Conservation (phyloP, 495 filamentous ascomycete species). For the Cetradonia linearis region DNA sequence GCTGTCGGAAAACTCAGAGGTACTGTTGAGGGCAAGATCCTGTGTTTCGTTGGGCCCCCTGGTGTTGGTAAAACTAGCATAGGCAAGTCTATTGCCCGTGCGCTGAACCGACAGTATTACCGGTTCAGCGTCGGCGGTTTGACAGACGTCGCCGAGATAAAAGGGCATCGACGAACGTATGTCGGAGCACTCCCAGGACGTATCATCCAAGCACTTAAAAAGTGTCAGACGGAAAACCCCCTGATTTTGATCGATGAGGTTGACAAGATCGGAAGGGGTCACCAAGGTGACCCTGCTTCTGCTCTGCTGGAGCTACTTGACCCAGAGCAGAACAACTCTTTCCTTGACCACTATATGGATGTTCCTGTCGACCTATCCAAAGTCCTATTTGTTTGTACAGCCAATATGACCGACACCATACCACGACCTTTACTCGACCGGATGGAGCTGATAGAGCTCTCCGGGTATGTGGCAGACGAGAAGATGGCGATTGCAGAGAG, state of each 20-base stretch:
- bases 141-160: constrained; percentile 98
- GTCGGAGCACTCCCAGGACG: constrained; percentile 92
- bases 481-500: constrained; percentile 97
- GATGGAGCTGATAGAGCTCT: constrained; percentile 97
- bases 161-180: constrained; percentile 93
- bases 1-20: constrained; percentile 95
- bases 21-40: constrained; percentile 96
- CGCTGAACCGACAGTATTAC: constrained; percentile 92
- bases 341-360: constrained; percentile 98
- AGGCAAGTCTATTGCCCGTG: constrained; percentile 92
- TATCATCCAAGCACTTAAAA: constrained; percentile 97
- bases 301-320: constrained; percentile 91
- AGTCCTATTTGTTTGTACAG: constrained; percentile 97
- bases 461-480: constrained; percentile 94
- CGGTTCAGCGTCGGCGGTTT: constrained; percentile 95
- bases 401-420: constrained; percentile 98
- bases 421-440: constrained; percentile 88
- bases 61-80: constrained; percentile 98
- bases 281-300: constrained; percentile 93
- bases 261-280: constrained; percentile 92
- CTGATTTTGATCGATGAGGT: constrained; percentile 95
- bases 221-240: constrained; percentile 97
- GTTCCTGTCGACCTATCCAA: constrained; percentile 96
- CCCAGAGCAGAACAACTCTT: constrained; percentile 94
- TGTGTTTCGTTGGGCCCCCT: constrained; percentile 95